These are phyloP conservation scores for Musa schizocarpa DNA, from an alignment of 176 grass and related monocot genomes.

Conservation along the genomic window DNA sequence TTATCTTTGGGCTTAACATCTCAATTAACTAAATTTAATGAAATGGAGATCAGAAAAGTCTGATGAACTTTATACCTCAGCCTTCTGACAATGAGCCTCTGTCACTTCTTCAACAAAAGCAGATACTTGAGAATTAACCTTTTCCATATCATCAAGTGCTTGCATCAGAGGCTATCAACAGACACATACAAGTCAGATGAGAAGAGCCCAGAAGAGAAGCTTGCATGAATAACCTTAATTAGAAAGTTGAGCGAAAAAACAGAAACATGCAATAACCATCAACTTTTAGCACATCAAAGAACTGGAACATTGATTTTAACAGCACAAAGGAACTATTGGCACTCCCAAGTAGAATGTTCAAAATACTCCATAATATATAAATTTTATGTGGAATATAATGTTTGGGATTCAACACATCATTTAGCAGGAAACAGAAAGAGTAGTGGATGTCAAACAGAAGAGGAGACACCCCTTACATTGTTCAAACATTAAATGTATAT, in stretches of 20 bases:
- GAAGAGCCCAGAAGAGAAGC: neutral
- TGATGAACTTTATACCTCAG: slow-evolving; percentile 44
- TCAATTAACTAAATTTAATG: no score
- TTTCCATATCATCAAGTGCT: slow-evolving; percentile 96
- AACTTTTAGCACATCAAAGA: no score
- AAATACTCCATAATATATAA: no score
- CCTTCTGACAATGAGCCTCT: slow-evolving; percentile 84
- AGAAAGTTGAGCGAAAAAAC: neutral
- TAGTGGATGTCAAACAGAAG: neutral
- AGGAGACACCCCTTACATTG: neutral
- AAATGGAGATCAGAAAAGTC: no score
- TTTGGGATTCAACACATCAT: neutral
- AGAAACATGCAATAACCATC: neutral
- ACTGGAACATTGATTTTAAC: no score
- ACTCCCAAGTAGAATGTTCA: neutral
- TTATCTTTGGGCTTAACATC: neutral
- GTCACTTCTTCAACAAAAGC: slow-evolving; percentile 95
- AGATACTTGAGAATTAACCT: slow-evolving; percentile 80
- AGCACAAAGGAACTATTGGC: neutral
- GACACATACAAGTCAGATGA: neutral
- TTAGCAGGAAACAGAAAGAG: neutral
- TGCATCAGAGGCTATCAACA: slow-evolving; percentile 72
- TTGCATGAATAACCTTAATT: neutral
- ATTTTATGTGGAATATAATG: neutral
- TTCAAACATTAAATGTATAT: neutral